Evolutionary conservation across 352 stramenopile genomes (phyloP), one percentile per base, ranked within the genome.

Genomic region (Globisporangium emineosum): DNA sequence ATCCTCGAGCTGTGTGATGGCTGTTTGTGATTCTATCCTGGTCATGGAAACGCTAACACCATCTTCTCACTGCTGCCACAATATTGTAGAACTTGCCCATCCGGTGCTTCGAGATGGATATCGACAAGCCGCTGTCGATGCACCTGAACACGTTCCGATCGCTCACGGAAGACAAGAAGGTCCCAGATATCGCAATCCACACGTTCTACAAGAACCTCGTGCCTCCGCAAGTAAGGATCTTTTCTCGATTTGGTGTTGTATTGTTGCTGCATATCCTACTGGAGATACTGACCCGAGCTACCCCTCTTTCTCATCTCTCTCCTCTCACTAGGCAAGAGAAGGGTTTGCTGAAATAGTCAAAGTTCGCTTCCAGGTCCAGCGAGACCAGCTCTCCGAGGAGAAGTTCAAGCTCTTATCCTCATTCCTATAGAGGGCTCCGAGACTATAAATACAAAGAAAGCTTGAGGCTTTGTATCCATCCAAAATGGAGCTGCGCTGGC

Each of bases 141-240:
- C 87, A 97, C 47, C 58, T 97, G 32, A 97, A 97, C 66, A 82
- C 76, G 2, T 97, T 91, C 53, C 80, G 89, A 17, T 89, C 77
- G 55, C 70, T 96, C 30, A 91, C 73, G 25, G 74, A 79, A 42
- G 64, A 77, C 55, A 88, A 90, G 50, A 90, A 88, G 64, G 86
- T 97, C 37, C 89, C 89, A 0, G 83, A 89, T 35, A 83, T 97
- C 49, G 87, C 88, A 17, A 96, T 97, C 70, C 88, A 97, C 56
- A 81, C 81, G 27, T 96, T 93, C 69, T 96, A 87, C 70, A 94
- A 94, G 65, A 94, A 88, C 63, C 66, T 88, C 40, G 71, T 86
- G 23, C 21, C 62, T 3, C 86, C 86, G 0, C 67, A 76, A 35
- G 76, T 83, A 47, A 47, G n/a, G 9, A 35, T 33, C 7, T 19